Percentiles rank a stretch among this genome's conserved stretches.
phyloP scores from a whole-genome alignment of 2,329 filamentous ascomycete species.

The Gliomastix tumulicola region DNA sequence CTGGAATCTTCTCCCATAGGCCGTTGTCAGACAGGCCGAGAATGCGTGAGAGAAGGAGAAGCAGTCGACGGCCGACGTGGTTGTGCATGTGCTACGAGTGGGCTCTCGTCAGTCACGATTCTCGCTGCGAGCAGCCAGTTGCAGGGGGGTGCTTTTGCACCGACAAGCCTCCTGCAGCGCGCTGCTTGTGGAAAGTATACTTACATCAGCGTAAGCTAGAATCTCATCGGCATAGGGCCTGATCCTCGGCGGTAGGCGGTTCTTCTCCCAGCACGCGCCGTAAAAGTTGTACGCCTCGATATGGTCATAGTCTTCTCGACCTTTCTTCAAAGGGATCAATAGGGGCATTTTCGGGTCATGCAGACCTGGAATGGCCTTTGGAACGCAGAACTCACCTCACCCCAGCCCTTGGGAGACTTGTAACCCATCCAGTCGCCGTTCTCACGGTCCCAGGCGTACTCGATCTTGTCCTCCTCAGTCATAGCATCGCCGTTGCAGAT shows the following conservation, averaged over 20 bases:
- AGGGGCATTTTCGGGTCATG: not conserved
- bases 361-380: not conserved
- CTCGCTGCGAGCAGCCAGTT: no score
- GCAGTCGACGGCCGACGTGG: not conserved
- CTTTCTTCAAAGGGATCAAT: not conserved
- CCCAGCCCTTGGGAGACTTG: not conserved
- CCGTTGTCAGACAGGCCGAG: not conserved
- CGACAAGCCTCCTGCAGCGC: no score
- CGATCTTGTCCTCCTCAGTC: not conserved
- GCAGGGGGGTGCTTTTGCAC: no score
- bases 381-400: not conserved
- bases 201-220: not conserved
- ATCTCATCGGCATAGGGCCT: not conserved
- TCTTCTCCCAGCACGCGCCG: not conserved
- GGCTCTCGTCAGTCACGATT: not conserved
- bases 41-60: not conserved
- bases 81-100: not conserved
- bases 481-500: not conserved
- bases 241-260: not conserved
- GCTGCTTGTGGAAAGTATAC: no score
- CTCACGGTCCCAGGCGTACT: not conserved
- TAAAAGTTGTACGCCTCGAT: not conserved
- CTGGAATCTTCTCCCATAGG: not conserved
- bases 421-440: not conserved
- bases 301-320: not conserved